phyloP scores from a whole-genome alignment of 2,329 filamentous ascomycete species.

The Harringtonia aguacate region DNA sequence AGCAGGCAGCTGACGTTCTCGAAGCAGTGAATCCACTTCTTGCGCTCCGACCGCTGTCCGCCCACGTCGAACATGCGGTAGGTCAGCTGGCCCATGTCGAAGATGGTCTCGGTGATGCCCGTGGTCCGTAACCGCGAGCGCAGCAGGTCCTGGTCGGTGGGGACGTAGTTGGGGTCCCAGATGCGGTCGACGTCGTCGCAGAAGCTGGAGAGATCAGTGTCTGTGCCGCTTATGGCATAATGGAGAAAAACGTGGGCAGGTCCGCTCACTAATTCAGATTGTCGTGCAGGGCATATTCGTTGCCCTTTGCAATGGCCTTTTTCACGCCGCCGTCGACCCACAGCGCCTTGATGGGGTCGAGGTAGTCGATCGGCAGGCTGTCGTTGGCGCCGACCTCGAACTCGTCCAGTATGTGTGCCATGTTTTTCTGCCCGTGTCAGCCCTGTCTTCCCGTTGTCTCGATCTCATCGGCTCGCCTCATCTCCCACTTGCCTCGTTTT shows the following conservation, averaged over 20 bases:
- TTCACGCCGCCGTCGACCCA: constrained; percentile 81
- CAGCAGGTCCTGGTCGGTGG: constrained; percentile 88
- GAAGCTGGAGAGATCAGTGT: constrained; percentile 48
- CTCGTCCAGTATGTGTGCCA: constrained; percentile 66
- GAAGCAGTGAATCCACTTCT: constrained; percentile 97
- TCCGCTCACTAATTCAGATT: constrained; percentile 81
- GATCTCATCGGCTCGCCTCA: neutral
- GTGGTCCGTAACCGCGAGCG: constrained; percentile 85
- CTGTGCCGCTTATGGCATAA: too few relatives aligned
- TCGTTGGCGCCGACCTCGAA: constrained; percentile 78
- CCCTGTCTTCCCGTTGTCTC: neutral
- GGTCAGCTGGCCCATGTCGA: constrained; percentile 82
- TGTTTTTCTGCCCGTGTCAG: constrained; percentile 50
- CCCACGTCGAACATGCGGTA: constrained; percentile 97
- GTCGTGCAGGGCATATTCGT: constrained; percentile 94
- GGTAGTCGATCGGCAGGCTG: constrained; percentile 64
- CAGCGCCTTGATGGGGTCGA: constrained; percentile 70
- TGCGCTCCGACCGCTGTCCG: constrained; percentile 82
- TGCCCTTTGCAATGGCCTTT: constrained; percentile 81
- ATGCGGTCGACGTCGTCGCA: constrained; percentile 68
- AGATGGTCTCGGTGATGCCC: constrained; percentile 90
- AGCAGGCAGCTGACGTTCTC: constrained; percentile 87
- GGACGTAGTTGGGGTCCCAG: constrained; percentile 69
- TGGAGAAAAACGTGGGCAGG: too few relatives aligned
- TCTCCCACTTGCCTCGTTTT: constrained; percentile 57